A percentile compares a stretch with the other conserved stretches of the same genome.
phyloP scores from a whole-genome alignment of 2,329 filamentous ascomycete genomes.

The Magnaporthiopsis poae region DNA sequence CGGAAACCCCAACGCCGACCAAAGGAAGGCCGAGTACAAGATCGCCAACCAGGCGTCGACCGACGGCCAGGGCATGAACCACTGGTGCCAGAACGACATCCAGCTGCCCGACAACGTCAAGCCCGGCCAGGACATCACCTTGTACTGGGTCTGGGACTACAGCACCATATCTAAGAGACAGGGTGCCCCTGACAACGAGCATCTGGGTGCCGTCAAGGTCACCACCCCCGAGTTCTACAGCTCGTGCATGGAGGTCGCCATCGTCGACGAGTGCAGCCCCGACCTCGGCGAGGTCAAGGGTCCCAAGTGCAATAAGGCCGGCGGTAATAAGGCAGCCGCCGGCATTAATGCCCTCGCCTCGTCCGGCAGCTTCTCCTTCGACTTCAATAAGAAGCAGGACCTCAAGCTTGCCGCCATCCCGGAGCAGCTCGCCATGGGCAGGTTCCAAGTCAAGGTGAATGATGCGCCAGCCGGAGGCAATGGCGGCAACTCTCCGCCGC shows the following conservation, averaged over 20 bases:
- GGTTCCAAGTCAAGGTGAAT: conserved; percentile 26
- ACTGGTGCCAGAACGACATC: conserved; percentile 75
- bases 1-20: conserved; percentile 49
- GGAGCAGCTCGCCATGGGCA: conserved; percentile 31
- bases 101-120: conserved; percentile 58
- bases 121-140: conserved; percentile 58
- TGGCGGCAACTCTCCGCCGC: conserved; percentile 9
- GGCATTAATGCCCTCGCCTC: too few relatives aligned
- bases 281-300: conserved; percentile 31
- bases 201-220: conserved; percentile 24
- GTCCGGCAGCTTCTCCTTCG: conserved; percentile 11
- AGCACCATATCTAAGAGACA: conserved; percentile 42
- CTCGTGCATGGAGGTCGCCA: conserved; percentile 32
- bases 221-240: conserved; percentile 28
- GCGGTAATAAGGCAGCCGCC: not conserved
- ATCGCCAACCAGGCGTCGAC: conserved; percentile 29
- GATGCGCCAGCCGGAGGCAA: conserved; percentile 3
- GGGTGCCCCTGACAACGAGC: conserved; percentile 19
- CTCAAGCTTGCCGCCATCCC: conserved; percentile 34
- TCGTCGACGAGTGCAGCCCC: conserved; percentile 20
- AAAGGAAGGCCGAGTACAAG: conserved; percentile 46
- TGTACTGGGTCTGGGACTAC: conserved; percentile 99
- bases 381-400: conserved; percentile 28
- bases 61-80: conserved; percentile 43
- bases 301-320: conserved; percentile 20